Evolutionary conservation across 2,329 filamentous ascomycete genomes (phyloP), one percentile per base, ranked within the genome.

Genomic region (Trichoderma afroharzianum): DNA sequence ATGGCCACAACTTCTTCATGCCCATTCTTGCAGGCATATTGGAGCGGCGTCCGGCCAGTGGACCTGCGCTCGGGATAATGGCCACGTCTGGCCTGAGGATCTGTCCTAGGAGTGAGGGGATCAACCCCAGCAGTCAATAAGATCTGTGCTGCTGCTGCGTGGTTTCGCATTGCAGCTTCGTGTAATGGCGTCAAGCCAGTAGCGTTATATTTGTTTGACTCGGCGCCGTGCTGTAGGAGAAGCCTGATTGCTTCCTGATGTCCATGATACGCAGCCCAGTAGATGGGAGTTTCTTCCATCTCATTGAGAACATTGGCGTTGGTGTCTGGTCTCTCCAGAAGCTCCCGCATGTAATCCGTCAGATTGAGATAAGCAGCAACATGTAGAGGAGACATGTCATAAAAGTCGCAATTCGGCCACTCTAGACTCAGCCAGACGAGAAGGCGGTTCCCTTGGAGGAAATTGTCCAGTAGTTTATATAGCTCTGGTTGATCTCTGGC

Each of bases 71-170:
- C 11, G 28, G 55, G 14, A 59, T 59, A 59, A 32, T 14, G 15
- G 14, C 3, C 3, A 28, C 21, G 33, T 26, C 18, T 14, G 33
- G 59, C 32, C 2, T 36, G 32, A 15, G 59, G 36, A 39, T 63
- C 24, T 4, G 75, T 76, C 68, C 79, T 81, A 26, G 69, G n/a
- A 0, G 77, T 78, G 3, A 81, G 62, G 0, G 81, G 79, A 59
- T 80, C 71, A 1, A 81, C 79, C 18, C 82, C 82, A 32, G 81
- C 79, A 6, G 77, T 72, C 4, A 84, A 71, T 5, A 84, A 73
- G 1, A 75, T 63, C 9, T 70, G 72, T 4, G 81, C 75, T 32
- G 76, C 77, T 11, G 73, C 73, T 4, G 72, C 63, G 69, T 80
- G 76, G 50, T 82, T 81, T 12, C 73, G 75, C 3, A 5, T 72